Evolutionary conservation across 179 eudicot genomes (phyloP).

Genomic region (Beta macrorhiza): DNA sequence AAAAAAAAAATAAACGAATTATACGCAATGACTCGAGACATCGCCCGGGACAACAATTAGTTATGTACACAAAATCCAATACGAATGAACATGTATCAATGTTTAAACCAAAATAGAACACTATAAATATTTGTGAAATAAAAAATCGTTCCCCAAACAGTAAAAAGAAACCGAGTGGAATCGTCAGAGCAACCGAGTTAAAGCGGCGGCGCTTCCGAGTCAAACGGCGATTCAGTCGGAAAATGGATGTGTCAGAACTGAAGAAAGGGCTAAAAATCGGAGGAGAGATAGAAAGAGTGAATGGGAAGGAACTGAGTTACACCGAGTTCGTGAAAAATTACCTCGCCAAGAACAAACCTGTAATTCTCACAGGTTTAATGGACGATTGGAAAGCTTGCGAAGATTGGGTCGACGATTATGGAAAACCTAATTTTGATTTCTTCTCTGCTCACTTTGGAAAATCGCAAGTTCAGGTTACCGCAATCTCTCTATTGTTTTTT

Average conservation of each 20-base stretch:
- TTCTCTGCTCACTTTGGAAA: slow-evolving; percentile 57
- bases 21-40: too few species aligned
- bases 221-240: background rate
- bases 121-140: too few species aligned
- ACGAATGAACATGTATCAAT: too few species aligned
- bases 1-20: too few species aligned
- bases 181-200: background rate
- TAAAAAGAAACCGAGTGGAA: background rate
- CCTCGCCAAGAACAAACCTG: slow-evolving; percentile 65
- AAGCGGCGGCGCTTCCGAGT: slow-evolving; percentile 2
- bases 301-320: slow-evolving; percentile 74
- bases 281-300: slow-evolving; percentile 69
- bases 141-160: background rate
- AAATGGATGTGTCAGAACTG: slow-evolving; percentile 33
- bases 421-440: slow-evolving; percentile 61
- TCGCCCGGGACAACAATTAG: too few species aligned
- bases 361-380: slow-evolving; percentile 74
- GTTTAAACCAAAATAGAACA: too few species aligned
- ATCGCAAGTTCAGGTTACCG: slow-evolving; percentile 66
- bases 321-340: slow-evolving; percentile 57
- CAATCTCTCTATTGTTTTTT: background rate
- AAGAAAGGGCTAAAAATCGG: slow-evolving; percentile 54
- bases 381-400: slow-evolving; percentile 74
- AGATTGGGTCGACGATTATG: slow-evolving; percentile 64
- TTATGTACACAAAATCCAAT: too few species aligned